Percentiles rank a stretch among this genome's conserved stretches.
These are phyloP conservation scores for Diaporthe nobilis DNA, from an alignment of 2,329 filamentous ascomycete genomes.

Conservation along the genomic window DNA sequence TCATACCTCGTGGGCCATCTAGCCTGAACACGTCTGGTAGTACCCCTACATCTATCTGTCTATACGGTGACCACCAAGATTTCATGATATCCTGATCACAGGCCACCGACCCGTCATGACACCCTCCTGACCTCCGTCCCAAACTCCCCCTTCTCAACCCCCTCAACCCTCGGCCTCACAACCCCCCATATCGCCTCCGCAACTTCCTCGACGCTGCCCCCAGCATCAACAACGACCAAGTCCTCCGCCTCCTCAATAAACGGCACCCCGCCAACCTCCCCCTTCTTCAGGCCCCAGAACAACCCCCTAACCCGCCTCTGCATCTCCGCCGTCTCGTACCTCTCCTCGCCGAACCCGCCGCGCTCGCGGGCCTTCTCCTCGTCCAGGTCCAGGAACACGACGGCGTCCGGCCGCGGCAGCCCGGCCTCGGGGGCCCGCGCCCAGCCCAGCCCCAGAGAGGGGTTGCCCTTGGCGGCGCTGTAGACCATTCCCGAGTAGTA, in stretches of 20 bases:
- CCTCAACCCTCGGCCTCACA: slow-evolving; percentile 61
- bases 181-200: slow-evolving; percentile 68
- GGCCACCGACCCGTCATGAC: slow-evolving; percentile 49
- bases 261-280: slow-evolving; percentile 51
- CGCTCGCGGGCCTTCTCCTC: slow-evolving; percentile 79
- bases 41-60: neutral
- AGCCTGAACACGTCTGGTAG: neutral
- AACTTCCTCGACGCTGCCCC: slow-evolving; percentile 68
- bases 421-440: slow-evolving; percentile 88
- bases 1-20: neutral
- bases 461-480: slow-evolving; percentile 87
- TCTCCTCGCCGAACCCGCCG: slow-evolving; percentile 90
- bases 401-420: slow-evolving; percentile 87
- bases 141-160: slow-evolving; percentile 61
- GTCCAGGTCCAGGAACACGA: slow-evolving; percentile 88
- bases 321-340: slow-evolving; percentile 89
- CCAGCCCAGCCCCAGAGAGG: slow-evolving; percentile 80
- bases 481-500: slow-evolving; percentile 97
- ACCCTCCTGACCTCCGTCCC: slow-evolving; percentile 62
- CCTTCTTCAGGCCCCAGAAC: slow-evolving; percentile 73
- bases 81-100: neutral
- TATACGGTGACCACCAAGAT: no score
- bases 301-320: slow-evolving; percentile 83
- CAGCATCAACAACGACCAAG: slow-evolving; percentile 68
- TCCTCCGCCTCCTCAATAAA: slow-evolving; percentile 68